phyloP scores from a whole-genome alignment of 2,329 filamentous ascomycete species.

The Arachnopeziza araneosa region DNA sequence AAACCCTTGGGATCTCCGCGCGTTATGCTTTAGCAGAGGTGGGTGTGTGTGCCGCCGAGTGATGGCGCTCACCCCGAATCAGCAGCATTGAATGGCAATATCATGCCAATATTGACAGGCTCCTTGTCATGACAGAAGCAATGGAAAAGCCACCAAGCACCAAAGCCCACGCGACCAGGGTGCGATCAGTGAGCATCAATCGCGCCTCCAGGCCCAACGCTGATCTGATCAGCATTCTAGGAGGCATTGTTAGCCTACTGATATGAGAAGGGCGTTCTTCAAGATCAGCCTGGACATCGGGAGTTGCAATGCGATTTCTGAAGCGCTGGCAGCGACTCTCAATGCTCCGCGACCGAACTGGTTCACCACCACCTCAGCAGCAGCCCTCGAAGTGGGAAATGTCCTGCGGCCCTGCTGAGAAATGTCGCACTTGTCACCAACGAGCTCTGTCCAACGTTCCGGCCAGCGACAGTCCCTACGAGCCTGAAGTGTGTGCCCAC shows the following conservation, averaged over 20 bases:
- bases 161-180: not conserved
- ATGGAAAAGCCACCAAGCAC: not conserved
- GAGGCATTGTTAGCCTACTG: not conserved
- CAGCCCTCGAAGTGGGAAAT: not conserved
- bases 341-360: not conserved
- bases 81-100: conserved; percentile 14
- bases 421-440: not conserved
- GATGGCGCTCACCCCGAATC: not conserved
- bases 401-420: not conserved
- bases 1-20: conserved; percentile 1
- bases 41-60: not conserved
- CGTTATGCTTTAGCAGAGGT: conserved; percentile 5
- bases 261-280: not conserved
- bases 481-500: not conserved
- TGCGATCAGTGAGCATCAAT: conserved; percentile 4
- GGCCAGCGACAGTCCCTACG: not conserved
- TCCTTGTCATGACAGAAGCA: not conserved
- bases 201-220: not conserved
- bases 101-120: conserved; percentile 9
- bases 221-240: not conserved
- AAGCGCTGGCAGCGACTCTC: not conserved
- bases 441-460: not conserved
- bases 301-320: not conserved
- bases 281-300: too few species aligned
- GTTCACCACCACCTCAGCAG: not conserved